Conservation (phyloP, 176 grass and related monocot species). For the Thalia dealbata region DNA sequence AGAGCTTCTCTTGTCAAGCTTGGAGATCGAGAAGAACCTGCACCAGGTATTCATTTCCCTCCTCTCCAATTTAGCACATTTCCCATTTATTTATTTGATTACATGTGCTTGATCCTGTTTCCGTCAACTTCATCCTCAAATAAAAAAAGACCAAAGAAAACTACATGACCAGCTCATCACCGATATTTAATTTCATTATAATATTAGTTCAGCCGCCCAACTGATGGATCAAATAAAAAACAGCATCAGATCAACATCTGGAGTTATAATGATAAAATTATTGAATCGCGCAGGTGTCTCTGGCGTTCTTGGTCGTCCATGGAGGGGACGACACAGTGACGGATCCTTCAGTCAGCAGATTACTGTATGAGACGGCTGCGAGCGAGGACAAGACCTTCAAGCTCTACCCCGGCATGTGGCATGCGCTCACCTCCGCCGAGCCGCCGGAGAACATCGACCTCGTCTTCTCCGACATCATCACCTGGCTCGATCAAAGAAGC, state of each 20-base stretch:
- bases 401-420: conserved; percentile 72
- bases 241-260: no score
- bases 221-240: no score
- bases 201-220: no score
- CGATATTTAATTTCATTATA: no score
- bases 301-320: conserved; percentile 61
- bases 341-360: conserved; percentile 42
- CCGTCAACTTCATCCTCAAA: no score
- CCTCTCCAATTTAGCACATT: background rate
- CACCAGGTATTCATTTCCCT: conserved; percentile 17
- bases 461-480: conserved; percentile 50
- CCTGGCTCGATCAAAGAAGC: conserved; percentile 37
- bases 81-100: background rate
- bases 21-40: conserved; percentile 56
- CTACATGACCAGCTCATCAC: no score
- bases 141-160: no score
- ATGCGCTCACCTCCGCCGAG: conserved; percentile 38
- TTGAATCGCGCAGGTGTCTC: conserved; percentile 27
- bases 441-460: conserved; percentile 28
- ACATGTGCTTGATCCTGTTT: no score
- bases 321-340: conserved; percentile 45
- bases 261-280: background rate
- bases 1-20: conserved; percentile 43
- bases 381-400: conserved; percentile 61
- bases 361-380: conserved; percentile 41